Evolutionary conservation across 192 early-diverging fungal genomes (phyloP), one percentile per base, ranked within the genome.

Genomic region (Phycomyces nitens): DNA sequence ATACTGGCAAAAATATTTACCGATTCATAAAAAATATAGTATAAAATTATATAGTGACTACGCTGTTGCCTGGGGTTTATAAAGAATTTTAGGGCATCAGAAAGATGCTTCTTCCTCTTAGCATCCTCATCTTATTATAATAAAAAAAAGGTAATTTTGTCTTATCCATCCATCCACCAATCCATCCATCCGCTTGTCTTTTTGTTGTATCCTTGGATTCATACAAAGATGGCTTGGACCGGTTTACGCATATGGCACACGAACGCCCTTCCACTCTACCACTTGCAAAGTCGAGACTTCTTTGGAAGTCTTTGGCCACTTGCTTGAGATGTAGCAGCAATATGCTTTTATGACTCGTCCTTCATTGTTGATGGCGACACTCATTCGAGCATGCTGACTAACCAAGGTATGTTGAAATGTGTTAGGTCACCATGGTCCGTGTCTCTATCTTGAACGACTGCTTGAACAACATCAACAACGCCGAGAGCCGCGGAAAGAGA

Each of bases 401-500:
- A 42, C 49, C 27, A 23, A 39, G 29, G 21, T 53, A 27, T 56
- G 34, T 16, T 53, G 18, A 58, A 58, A 34, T 16, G 26, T 43
- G 18, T 18, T 56, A 72, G 65, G 58, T 59, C 56, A 91, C 82
- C 80, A 96, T 98, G 96, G 94, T 96, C 82, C 88, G 94, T 84
- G 89, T 96, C 67, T 99, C 96, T 70, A 95, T 99, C 60, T 82
- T 84, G 80, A 90, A 90, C 87, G 95, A 99, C 83, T 94, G 92
- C 84, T 89, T 99, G 68, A 97, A 97, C 87, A 92, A 86, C 85
- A 97, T 99, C 81, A 90, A 89, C 89, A 99, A 99, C 79, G 97
- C 97, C 71, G 97, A 99, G 88, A 93, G 92, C 78, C 88, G 86
- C 76, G 97, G 97, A 58, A 96, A 96, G 89, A 92, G 95, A 74